phyloP scores from a whole-genome alignment of 345 rosid genomes.

The Gossypium rotundifolium region DNA sequence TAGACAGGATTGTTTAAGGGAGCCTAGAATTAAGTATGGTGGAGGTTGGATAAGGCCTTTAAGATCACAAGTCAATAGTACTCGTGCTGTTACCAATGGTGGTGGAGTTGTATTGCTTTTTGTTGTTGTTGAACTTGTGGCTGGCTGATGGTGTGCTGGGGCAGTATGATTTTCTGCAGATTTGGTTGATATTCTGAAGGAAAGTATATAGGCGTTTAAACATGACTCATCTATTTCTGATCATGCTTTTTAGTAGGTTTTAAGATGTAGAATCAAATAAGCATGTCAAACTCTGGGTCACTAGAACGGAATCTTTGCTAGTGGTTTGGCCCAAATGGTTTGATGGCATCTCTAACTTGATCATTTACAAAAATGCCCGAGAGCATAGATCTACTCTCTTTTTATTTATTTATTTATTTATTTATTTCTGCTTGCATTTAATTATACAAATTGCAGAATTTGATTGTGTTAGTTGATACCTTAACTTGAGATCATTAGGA shows the following conservation, averaged over 20 bases:
- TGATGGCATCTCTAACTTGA: neutral
- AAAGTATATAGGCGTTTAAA: neutral
- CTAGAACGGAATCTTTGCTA: neutral
- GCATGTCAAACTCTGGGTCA: neutral
- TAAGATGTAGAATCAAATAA: neutral
- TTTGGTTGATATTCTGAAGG: neutral
- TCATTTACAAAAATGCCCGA: neutral
- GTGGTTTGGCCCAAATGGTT: neutral
- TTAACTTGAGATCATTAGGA: constrained; percentile 9
- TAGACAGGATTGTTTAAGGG: neutral
- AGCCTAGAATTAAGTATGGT: neutral
- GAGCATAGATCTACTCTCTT: neutral
- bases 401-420: neutral
- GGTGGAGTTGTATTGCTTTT: neutral
- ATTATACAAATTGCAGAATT: neutral
- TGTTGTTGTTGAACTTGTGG: constrained; percentile 1
- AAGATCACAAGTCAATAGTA: neutral
- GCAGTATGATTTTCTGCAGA: neutral
- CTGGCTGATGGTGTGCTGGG: constrained; percentile 2
- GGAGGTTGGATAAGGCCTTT: neutral
- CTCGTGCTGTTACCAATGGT: neutral
- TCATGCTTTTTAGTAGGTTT: neutral
- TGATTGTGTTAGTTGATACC: neutral
- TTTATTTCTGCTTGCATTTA: neutral
- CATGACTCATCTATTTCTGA: neutral